A percentile compares a stretch with the other conserved stretches of the same genome.
Conservation (phyloP, 1,284 basidiomycete genomes). For the Fomitopsis schrenkii region DNA sequence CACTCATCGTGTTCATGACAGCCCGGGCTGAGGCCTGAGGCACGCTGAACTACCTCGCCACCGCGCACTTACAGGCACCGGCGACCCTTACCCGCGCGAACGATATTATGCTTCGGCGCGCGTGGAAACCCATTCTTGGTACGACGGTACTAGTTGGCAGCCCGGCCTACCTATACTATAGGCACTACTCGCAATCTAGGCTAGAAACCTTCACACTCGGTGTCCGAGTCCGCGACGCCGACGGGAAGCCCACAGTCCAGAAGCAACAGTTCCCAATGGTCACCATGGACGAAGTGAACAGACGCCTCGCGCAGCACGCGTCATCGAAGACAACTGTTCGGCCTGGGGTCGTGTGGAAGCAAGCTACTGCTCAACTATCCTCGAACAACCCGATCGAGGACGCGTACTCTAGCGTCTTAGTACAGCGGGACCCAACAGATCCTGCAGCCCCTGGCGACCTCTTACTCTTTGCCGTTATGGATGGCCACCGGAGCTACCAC, state of each 20-base stretch:
- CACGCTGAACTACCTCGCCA: not conserved
- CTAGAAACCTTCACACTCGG: conserved; percentile 49
- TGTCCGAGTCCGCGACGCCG: conserved; percentile 48
- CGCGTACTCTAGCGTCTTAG: conserved; percentile 69
- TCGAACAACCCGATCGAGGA: conserved; percentile 93
- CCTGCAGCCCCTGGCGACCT: conserved; percentile 62
- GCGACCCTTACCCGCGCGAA: not conserved
- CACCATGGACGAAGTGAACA: conserved; percentile 51
- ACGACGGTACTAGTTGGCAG: conserved; percentile 42
- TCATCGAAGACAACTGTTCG: conserved; percentile 40
- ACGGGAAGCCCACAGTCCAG: conserved; percentile 55
- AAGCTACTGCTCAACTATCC: conserved; percentile 74
- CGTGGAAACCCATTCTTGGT: conserved; percentile 61
- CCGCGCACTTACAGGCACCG: not conserved
- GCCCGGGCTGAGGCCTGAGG: not conserved
- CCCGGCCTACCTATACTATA: conserved; percentile 48
- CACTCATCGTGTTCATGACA: not conserved
- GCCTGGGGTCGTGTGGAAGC: conserved; percentile 62
- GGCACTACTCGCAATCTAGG: conserved; percentile 28
- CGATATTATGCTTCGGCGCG: conserved; percentile 50
- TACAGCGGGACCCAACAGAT: conserved; percentile 58
- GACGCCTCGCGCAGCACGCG: conserved; percentile 56
- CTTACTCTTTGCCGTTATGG: conserved; percentile 86
- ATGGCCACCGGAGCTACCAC: conserved; percentile 85
- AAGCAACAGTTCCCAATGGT: conserved; percentile 54